These are phyloP conservation scores for Monilinia fructigena DNA, from an alignment of 2,329 filamentous ascomycete species.

Conservation along the genomic window DNA sequence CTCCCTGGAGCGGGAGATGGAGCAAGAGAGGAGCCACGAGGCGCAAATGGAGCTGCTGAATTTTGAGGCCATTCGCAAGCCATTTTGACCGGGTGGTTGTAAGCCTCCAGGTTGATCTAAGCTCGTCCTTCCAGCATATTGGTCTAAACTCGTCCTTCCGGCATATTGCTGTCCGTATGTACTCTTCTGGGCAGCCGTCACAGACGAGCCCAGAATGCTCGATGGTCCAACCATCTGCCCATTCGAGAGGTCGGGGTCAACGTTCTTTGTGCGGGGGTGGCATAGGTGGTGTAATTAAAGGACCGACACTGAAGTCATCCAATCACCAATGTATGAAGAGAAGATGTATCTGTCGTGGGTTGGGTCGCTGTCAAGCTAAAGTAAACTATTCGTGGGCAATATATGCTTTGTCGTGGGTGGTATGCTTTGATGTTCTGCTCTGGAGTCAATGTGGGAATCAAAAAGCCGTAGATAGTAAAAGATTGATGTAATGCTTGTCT, in stretches of 20 bases:
- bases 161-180: constrained; percentile 47
- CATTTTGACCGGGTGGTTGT: constrained; percentile 49
- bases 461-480: not conserved
- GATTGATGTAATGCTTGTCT: not conserved
- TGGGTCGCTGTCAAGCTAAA: not conserved
- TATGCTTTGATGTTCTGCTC: constrained; percentile 9
- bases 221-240: constrained; percentile 42
- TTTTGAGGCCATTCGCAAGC: constrained; percentile 51
- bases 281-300: constrained; percentile 35
- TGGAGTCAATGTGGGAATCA: constrained; percentile 9
- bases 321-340: not conserved
- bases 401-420: constrained; percentile 8
- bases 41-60: constrained; percentile 60
- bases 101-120: constrained; percentile 56
- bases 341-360: not conserved
- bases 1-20: constrained; percentile 73
- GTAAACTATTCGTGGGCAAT: not conserved
- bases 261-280: constrained; percentile 31
- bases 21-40: constrained; percentile 68
- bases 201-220: constrained; percentile 54
- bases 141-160: constrained; percentile 54
- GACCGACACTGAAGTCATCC: constrained; percentile 32
- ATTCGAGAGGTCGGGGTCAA: constrained; percentile 37
- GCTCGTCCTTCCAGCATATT: constrained; percentile 48
- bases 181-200: constrained; percentile 55